Evolutionary conservation across 78 protist genomes (phyloP).

Genomic region (Kipferlia bialata): DNA sequence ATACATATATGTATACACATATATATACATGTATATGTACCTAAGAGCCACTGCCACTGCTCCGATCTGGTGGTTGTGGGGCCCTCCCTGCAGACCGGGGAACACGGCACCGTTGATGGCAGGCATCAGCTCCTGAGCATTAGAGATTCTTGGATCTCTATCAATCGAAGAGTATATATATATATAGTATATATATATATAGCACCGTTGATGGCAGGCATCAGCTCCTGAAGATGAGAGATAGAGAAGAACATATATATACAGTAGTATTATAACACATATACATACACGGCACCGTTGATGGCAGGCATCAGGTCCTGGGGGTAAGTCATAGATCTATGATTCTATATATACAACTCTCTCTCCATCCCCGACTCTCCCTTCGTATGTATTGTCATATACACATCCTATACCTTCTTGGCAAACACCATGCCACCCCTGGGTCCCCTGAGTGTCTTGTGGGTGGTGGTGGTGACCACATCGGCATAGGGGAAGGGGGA

Average conservation of each 20-base stretch:
- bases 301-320: constrained; percentile 37
- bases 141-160: constrained; percentile 19
- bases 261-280: too few species aligned
- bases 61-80: constrained; percentile 92
- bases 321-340: too few species aligned
- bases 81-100: constrained; percentile 93
- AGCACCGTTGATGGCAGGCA: constrained; percentile 36
- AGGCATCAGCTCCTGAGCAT: constrained; percentile 43
- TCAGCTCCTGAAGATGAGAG: constrained; percentile 46
- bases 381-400: background rate
- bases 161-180: too few species aligned
- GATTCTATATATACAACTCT: too few species aligned
- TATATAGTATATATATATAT: too few species aligned
- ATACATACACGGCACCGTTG: constrained; percentile 59
- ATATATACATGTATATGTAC: too few species aligned
- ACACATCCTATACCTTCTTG: constrained; percentile 72
- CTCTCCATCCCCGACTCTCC: background rate
- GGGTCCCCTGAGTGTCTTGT: constrained; percentile 93
- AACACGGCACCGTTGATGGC: constrained; percentile 53
- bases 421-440: constrained; percentile 93
- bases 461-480: constrained; percentile 98
- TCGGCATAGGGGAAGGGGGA: constrained; percentile 82
- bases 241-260: too few species aligned
- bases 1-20: too few species aligned
- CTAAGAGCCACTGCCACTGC: constrained; percentile 84